These are phyloP conservation scores for Actinomortierella wolfii DNA, from an alignment of 371 early-diverging fungal genomes.

Conservation along the genomic window DNA sequence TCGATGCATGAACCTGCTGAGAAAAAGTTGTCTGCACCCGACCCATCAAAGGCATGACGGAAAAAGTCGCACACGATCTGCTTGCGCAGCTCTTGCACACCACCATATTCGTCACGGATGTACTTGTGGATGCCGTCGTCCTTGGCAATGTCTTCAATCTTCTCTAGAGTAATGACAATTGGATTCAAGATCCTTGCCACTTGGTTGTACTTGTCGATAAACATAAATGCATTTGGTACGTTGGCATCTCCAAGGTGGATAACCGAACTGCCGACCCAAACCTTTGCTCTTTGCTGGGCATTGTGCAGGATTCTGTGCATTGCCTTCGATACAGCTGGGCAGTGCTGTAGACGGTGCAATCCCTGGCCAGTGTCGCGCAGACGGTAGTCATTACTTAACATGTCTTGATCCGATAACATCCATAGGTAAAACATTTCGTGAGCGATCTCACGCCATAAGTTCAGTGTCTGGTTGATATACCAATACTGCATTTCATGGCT, in stretches of 20 bases:
- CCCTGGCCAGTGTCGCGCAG: conserved; percentile 97
- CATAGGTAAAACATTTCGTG: conserved; percentile 98
- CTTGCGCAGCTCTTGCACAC: conserved; percentile 65
- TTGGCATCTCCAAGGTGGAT: conserved; percentile 96
- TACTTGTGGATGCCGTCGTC: conserved; percentile 65
- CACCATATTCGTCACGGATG: conserved; percentile 72
- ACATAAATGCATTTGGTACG: conserved; percentile 92
- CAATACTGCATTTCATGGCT: conserved; percentile 90
- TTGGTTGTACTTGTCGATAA: conserved; percentile 98
- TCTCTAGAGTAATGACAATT: conserved; percentile 75
- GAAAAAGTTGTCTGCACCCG: conserved; percentile 94
- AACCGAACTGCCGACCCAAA: conserved; percentile 95
- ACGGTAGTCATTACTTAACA: conserved; percentile 83
- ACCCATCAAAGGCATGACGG: conserved; percentile 94
- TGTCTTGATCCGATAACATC: conserved; percentile 88
- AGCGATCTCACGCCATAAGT: conserved; percentile 93
- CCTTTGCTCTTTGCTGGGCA: conserved; percentile 84
- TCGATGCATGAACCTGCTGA: conserved; percentile 98
- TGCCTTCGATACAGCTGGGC: conserved; percentile 81
- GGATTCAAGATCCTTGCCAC: conserved; percentile 93
- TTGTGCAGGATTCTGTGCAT: conserved; percentile 90
- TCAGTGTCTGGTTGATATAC: conserved; percentile 93
- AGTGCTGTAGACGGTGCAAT: conserved; percentile 83
- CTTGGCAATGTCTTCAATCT: conserved; percentile 65
- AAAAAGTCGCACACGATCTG: conserved; percentile 91